These are phyloP conservation scores for Bipolaris sorokiniana DNA, from an alignment of 2,329 filamentous ascomycete genomes.

Conservation along the genomic window DNA sequence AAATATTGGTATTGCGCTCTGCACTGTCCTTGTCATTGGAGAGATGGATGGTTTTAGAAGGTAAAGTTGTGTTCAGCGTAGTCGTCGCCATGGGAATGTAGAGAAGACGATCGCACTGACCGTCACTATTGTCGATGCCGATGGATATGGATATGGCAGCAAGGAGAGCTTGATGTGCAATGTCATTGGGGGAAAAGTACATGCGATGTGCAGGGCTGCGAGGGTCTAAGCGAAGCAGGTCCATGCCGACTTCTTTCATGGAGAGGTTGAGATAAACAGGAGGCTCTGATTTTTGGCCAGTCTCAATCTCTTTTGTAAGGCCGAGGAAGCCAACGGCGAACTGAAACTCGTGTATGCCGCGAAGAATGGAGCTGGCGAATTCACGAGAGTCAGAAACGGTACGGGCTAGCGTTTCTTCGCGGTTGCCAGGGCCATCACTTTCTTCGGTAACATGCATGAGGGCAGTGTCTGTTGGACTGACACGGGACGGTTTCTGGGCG, in stretches of 20 bases:
- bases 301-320: slow-evolving; percentile 78
- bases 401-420: slow-evolving; percentile 73
- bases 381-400: slow-evolving; percentile 91
- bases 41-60: slow-evolving; percentile 89
- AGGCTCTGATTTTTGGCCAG: slow-evolving; percentile 69
- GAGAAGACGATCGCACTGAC: slow-evolving; percentile 81
- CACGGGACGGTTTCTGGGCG: slow-evolving; percentile 24
- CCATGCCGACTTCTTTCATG: slow-evolving; percentile 95
- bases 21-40: slow-evolving; percentile 72
- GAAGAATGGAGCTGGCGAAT: slow-evolving; percentile 85
- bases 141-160: slow-evolving; percentile 92
- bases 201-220: slow-evolving; percentile 95
- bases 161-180: slow-evolving; percentile 91
- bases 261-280: slow-evolving; percentile 84
- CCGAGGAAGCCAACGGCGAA: slow-evolving; percentile 92
- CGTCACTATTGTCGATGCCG: slow-evolving; percentile 87
- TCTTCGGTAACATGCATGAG: slow-evolving; percentile 78
- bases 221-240: slow-evolving; percentile 87
- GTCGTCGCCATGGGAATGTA: slow-evolving; percentile 98
- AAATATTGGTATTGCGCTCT: slow-evolving; percentile 92
- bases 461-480: slow-evolving; percentile 62
- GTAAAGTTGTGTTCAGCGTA: slow-evolving; percentile 89
- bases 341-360: slow-evolving; percentile 95
- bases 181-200: slow-evolving; percentile 93
- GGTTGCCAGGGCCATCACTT: slow-evolving; percentile 69